A percentile compares a stretch with the other conserved stretches of the same genome.
phyloP scores from a whole-genome alignment of 2,329 filamentous ascomycete species.

The Akanthomyces dipterigenus region DNA sequence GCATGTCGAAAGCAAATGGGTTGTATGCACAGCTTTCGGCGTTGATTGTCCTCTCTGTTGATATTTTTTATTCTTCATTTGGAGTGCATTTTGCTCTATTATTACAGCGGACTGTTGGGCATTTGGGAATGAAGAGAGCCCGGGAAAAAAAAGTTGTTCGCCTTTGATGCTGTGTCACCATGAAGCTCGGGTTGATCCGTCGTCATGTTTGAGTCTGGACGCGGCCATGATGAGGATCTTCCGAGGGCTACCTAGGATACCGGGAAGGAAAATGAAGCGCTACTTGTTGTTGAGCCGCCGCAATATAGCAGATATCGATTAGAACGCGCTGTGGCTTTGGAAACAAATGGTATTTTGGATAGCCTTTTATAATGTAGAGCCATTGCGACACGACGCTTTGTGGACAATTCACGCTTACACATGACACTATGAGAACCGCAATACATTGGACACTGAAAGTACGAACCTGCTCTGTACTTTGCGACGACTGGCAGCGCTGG shows the following conservation, averaged over 20 bases:
- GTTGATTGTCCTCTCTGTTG: neutral
- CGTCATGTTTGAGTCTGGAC: neutral
- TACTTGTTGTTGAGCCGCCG: neutral
- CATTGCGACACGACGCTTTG: too few species aligned
- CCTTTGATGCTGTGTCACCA: neutral
- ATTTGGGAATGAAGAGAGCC: neutral
- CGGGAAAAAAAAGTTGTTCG: slow-evolving; percentile 1
- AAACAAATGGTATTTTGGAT: too few species aligned
- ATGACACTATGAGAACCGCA: too few species aligned
- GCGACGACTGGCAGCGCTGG: too few species aligned
- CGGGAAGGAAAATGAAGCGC: neutral
- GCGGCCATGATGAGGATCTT: neutral
- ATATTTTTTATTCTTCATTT: neutral
- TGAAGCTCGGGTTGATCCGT: neutral
- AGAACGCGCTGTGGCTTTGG: too few species aligned
- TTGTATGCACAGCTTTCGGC: neutral
- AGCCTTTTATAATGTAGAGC: too few species aligned
- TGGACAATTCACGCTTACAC: too few species aligned
- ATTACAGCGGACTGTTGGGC: neutral
- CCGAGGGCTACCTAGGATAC: neutral
- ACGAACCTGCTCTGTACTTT: too few species aligned
- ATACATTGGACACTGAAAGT: too few species aligned
- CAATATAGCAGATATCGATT: too few species aligned
- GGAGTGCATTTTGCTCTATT: neutral
- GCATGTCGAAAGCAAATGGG: neutral